These are phyloP conservation scores for Physcomitrellopsis africana DNA, from an alignment of 225 moss, liverwort and hornwort species.

Conservation along the genomic window DNA sequence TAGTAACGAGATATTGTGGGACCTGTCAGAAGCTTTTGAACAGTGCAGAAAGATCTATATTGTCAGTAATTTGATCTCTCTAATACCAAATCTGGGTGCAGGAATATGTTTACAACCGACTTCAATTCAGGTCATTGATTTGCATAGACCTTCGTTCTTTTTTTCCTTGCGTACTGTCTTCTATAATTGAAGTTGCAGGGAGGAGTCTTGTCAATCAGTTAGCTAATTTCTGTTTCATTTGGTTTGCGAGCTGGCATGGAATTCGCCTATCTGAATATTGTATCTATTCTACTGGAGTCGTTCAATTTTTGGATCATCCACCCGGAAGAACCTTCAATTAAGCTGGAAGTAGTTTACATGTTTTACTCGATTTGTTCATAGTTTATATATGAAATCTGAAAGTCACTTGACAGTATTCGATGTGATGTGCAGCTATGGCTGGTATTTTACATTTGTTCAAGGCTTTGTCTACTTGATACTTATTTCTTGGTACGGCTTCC, in stretches of 20 bases:
- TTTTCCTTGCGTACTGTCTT: not conserved
- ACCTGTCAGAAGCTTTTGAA: not conserved
- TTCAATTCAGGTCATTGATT: constrained; percentile 74
- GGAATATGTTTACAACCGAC: constrained; percentile 90
- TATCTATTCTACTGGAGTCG: not conserved
- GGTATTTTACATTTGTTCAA: constrained; percentile 92
- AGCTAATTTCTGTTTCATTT: not conserved
- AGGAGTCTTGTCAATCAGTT: not conserved
- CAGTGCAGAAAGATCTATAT: constrained; percentile 5
- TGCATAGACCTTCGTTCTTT: not conserved
- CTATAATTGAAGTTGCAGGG: not conserved
- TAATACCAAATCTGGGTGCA: constrained; percentile 43
- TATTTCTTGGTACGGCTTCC: constrained; percentile 71
- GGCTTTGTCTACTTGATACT: constrained; percentile 79
- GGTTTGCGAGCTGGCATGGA: not conserved
- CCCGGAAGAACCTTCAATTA: too few relatives aligned
- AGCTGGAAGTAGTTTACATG: too few relatives aligned
- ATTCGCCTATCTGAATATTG: not conserved
- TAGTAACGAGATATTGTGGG: not conserved
- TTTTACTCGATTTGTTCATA: too few relatives aligned
- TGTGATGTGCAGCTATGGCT: constrained; percentile 65
- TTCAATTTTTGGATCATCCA: too few relatives aligned
- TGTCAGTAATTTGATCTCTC: not conserved
- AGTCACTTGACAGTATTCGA: constrained; percentile 1
- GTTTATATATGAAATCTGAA: not conserved